Base-by-base conservation (phyloP, 164 flowering plant species). In the Macadamia integrifolia region DNA sequence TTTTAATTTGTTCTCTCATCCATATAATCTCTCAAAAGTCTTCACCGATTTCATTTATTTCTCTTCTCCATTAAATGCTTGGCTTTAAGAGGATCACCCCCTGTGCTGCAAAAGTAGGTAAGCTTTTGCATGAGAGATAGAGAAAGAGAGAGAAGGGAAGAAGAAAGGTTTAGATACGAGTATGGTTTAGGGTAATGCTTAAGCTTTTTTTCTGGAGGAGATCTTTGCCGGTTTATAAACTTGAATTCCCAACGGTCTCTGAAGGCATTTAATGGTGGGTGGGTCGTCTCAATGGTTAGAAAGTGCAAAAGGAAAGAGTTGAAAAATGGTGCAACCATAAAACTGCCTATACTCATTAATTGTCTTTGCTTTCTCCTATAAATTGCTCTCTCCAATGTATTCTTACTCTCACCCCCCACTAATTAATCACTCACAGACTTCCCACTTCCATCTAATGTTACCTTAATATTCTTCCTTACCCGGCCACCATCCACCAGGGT, bases 161-260 rank as follows among this genome's bases (percentile, higher is more conserved):
- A 23, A 23, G 23, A 23, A 23, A 23, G 23, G 23, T 23, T 23
- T 23, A 23, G 23, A 23, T 23, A 23, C 12, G 7, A 7, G 32
- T 13, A 14, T 9, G 30, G 10, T 14, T 66, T 60, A 13, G 28
- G 35, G 65, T 5, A 10, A 17, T 57, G 60, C 11, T 9, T 7
- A 32, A 46, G 50, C 11, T 7, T 7, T 70, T 58, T 67, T 30
- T 17, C 9, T 9, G 50, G 29, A n/a, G 6, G 46, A 18, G 44
- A 23, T 23, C 28, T 14, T 68, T 44, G 72, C 15, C 52, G 71
- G 50, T 74, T 72, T 61, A 46, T 70, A 23, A 23, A 23, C 72
- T 77, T 68, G 69, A 78, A 66, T 77, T 69, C 70, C 66, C 86
- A 83, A 80, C 83, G 72, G 77, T 80, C 77, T 72, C 69, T 66